Evolutionary conservation across 148 eudicot genomes (phyloP).

Genomic region (Rhododendron simsii): DNA sequence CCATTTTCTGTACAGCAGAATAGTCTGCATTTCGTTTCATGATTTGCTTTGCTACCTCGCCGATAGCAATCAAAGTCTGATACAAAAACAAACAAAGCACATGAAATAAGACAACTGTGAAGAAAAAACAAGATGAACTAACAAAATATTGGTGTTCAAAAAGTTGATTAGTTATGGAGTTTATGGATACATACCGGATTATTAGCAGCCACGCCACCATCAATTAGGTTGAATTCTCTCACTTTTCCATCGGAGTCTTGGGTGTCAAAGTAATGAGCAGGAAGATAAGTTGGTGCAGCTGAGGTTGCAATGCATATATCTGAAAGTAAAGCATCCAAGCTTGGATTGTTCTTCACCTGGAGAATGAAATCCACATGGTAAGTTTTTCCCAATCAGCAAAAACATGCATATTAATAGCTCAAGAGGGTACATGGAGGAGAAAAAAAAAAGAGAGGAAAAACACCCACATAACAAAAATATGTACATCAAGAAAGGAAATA

Average conservation of each 20-base stretch:
- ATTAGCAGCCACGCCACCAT: conserved; percentile 12
- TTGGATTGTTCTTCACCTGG: conserved; percentile 2
- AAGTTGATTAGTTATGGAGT: not conserved
- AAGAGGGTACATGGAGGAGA: no score
- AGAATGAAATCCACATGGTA: not conserved
- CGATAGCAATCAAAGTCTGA: conserved; percentile 1
- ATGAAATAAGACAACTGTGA: no score
- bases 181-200: not conserved
- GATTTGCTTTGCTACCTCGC: conserved; percentile 8
- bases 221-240: conserved; percentile 10
- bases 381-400: not conserved
- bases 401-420: not conserved
- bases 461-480: not conserved
- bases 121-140: no score
- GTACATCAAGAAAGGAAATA: not conserved
- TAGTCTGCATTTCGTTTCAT: not conserved
- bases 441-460: no score
- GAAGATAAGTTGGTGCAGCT: conserved; percentile 16
- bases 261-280: conserved; percentile 8
- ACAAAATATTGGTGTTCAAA: no score
- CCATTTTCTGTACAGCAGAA: not conserved
- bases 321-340: conserved; percentile 9
- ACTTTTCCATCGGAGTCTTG: not conserved
- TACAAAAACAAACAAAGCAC: not conserved
- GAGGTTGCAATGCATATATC: conserved; percentile 15